Conservation (phyloP, 768 basidiomycete species). For the Boletus pseudopeckii region DNA sequence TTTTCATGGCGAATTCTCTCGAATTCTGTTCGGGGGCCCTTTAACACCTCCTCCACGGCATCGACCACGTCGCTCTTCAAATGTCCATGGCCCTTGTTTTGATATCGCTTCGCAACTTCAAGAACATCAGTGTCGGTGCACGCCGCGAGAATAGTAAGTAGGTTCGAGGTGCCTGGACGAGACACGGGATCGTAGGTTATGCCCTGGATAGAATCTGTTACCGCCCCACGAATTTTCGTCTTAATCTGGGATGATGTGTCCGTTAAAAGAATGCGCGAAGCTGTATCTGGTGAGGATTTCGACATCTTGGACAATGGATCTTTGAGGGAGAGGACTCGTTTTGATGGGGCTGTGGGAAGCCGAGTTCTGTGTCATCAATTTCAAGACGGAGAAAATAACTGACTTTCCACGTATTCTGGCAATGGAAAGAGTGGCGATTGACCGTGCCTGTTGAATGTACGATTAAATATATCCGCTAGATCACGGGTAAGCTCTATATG, state of each 20-base stretch:
- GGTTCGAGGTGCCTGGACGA: constrained; percentile 83
- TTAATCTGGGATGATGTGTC: constrained; percentile 61
- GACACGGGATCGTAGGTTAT: constrained; percentile 76
- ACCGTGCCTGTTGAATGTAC: constrained; percentile 46
- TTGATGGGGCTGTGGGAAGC: constrained; percentile 58
- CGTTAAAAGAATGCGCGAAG: constrained; percentile 84
- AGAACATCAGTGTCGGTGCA: constrained; percentile 51
- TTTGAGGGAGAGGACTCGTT: constrained; percentile 80
- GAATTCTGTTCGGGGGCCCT: constrained; percentile 66
- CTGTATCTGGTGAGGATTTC: constrained; percentile 76
- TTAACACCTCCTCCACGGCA: constrained; percentile 66
- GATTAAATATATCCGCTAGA: constrained; percentile 80
- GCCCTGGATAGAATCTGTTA: constrained; percentile 76
- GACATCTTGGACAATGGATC: constrained; percentile 93
- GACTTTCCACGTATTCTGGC: constrained; percentile 73
- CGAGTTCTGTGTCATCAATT: not conserved
- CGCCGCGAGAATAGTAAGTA: constrained; percentile 76
- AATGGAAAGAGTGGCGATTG: constrained; percentile 59
- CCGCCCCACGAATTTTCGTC: constrained; percentile 72
- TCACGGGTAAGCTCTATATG: constrained; percentile 89
- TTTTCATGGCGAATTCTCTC: constrained; percentile 57
- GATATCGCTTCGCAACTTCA: constrained; percentile 49
- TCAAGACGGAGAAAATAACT: constrained; percentile 24
- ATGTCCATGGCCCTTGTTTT: constrained; percentile 53
- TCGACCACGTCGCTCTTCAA: constrained; percentile 76